Base-by-base conservation (phyloP, 495 filamentous ascomycete species). In the Trichoderma parareesei region DNA sequence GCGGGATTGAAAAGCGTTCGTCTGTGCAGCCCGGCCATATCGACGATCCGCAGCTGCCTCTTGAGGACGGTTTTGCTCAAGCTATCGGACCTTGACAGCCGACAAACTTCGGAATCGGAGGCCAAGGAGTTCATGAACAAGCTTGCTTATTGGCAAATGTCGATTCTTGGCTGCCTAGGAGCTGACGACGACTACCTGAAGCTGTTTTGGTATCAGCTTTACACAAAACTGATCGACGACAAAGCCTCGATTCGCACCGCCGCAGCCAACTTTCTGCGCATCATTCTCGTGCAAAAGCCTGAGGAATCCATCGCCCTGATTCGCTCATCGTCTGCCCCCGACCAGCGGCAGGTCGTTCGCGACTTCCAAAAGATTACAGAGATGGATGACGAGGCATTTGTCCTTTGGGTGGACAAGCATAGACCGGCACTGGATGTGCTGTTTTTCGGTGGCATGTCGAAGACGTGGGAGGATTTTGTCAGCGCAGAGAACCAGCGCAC, bases 121-220 rank as follows among this genome's bases (percentile, higher is more conserved):
- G 82, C 88, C 4, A 73, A 89, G 4, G 73, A 78, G 7, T 90
- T 92, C 62, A 80, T 98, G 73, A 81, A 90, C 48, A 93, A 91
- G 69, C 82, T 98, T 68, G 84, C 88, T 3, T 98, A 98, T 73
- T 98, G 94, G 94, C 94, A 98, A 71, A 90, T 89, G 13, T 89
- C 96, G 35, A 82, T 97, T 42, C 78, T 97, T n/a, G 85, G 85
- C 40, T 83, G 88, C 38, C 82, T 91, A 8, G 87, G 90, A 33
- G 78, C 81, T 2, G 91, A 96, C 62, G 84, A 87, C 27, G 85
- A 89, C 13, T 88, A 90, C 70, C 82, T 96, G 69, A 86, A 88
- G 60, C 76, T 98, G 7, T 81, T 97, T 18, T 96, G 91, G 80
- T 98, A 95, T 69, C 82, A 95, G 53, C 83, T 98, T 7, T 97